Evolutionary conservation across 305 asterid genomes (phyloP), one percentile per base, ranked within the genome.

Genomic region (Rubia peregrina): DNA sequence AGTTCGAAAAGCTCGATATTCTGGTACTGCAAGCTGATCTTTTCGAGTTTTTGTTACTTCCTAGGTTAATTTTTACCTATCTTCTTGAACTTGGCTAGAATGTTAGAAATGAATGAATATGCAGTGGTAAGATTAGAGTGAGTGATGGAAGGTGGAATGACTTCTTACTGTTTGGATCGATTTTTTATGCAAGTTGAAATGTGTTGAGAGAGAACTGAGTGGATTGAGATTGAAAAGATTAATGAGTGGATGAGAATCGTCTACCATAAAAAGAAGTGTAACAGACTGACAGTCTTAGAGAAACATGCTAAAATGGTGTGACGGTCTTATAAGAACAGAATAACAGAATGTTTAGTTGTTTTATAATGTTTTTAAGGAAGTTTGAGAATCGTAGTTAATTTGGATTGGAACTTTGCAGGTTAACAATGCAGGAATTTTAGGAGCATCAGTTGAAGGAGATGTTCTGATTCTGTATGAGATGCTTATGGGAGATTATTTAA

Each of bases 1-100:
- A 75, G 38, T 72, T 80, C 33, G 89, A 86, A 26, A 86, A 70
- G 73, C 91, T 87, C 3, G 91, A 87, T 69, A 84, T 87, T 12
- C 78, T 87, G 94, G 96, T 89, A 84, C 21, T n/a, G 22, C 67
- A 42, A 22, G 5, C 17, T 6, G 26, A 9, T 38, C 21, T 36
- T 17, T 14, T 26, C 2, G 30, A 26, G 30, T 26, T 26, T 17
- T 64, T 68, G 30, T 7, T 3, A 41, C 14, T 16, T 68, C 9
- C 14, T 22, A 3, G 7, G 43, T 36, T 44, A 38, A 9, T 16
- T 0, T 16, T 4, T 21, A 70, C 60, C 0, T 44, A 9, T 38
- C 13, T 0, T 59, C 21, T 17, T 26, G 14, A 26, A 9, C 17
- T 19, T 9, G 16, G 7, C 57, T 46, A 67, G 22, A 14, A 6